Base-by-base conservation (phyloP, 2,329 filamentous ascomycete species). In the Fusarium pilosicola region DNA sequence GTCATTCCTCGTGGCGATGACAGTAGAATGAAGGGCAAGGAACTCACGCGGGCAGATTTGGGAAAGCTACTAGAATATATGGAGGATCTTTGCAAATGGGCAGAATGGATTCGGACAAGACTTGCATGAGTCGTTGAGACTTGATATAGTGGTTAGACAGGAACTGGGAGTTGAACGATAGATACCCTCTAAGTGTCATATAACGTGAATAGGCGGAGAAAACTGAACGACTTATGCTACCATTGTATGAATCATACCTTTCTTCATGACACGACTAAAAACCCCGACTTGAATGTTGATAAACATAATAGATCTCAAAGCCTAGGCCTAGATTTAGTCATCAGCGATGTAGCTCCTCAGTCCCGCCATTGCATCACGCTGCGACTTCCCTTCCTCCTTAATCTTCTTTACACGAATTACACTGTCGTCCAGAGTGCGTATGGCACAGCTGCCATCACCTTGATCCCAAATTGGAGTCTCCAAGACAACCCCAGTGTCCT, bases 81-180 rank as follows among this genome's bases (percentile, higher is more conserved):
- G 72, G 87, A 89, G 76, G 85, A 89, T 70, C 75, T 89, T 54
- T 86, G 86, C 67, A 82, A 84, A 68, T 89, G 87, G 87, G 84
- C 83, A 36, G 86, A 88, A 76, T 88, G 86, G 85, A 85, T 89
- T 44, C 81, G 86, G 65, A 83, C 79, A 44, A 79, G 83, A 22
- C 68, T 84, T 55, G 74, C 67, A n/a, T 79, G 68, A 70, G 56
- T 32, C 20, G 32, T 14, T 32, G 11, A n/a, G 13, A 26, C 20
- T 30, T 38, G 32, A 56, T 18, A 24, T 28, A 36, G 39, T 54
- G 44, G 46, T 54, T 45, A 18, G 24, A 44, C 48, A 51, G 38
- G 52, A 58, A 68, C 30, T 55, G 52, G 56, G 59, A 76, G 59
- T 73, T 70, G 36, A 68, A 76, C 77, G 74, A 79, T 79, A 79